These are phyloP conservation scores for Zymoseptoria brevis DNA, from an alignment of 2,329 filamentous ascomycete genomes.

Conservation along the genomic window DNA sequence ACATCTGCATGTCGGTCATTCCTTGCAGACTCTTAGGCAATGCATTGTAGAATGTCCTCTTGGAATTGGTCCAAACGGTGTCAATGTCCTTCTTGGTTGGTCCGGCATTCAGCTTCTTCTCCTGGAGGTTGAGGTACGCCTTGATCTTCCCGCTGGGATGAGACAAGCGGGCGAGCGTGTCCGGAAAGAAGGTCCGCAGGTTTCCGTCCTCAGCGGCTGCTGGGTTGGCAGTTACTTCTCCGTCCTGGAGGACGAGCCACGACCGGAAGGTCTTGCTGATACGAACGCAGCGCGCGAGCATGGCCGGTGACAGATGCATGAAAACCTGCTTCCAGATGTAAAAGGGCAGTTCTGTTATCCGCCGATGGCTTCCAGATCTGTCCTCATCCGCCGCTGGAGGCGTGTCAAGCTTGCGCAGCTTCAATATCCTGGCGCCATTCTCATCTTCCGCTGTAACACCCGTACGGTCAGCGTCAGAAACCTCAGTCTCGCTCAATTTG, in stretches of 20 bases:
- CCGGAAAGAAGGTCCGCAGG: background rate
- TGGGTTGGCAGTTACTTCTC: background rate
- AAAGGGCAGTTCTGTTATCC: constrained; percentile 9
- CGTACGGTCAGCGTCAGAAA: constrained; percentile 3
- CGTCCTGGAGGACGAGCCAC: background rate
- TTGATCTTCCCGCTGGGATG: constrained; percentile 2
- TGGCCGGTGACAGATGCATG: constrained; percentile 24
- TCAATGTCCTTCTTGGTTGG: constrained; percentile 44
- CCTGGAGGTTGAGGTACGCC: constrained; percentile 6
- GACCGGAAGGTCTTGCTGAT: constrained; percentile 25
- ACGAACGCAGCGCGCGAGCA: constrained; percentile 26
- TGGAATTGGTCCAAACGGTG: constrained; percentile 62
- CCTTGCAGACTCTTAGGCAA: constrained; percentile 61
- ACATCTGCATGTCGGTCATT: constrained; percentile 67
- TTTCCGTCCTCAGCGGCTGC: background rate
- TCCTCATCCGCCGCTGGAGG: background rate
- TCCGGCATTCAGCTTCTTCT: constrained; percentile 10
- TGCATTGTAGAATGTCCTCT: constrained; percentile 55
- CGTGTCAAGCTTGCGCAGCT: constrained; percentile 3
- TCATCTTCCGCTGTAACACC: constrained; percentile 4
- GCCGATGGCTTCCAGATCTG: background rate
- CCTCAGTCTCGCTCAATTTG: constrained; percentile 18
- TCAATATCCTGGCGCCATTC: constrained; percentile 19
- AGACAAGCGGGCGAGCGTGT: background rate
- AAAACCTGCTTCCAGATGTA: constrained; percentile 30